A percentile compares a stretch with the other conserved stretches of the same genome.
phyloP scores from a whole-genome alignment of 768 basidiomycete species.

The Suillus americanus region DNA sequence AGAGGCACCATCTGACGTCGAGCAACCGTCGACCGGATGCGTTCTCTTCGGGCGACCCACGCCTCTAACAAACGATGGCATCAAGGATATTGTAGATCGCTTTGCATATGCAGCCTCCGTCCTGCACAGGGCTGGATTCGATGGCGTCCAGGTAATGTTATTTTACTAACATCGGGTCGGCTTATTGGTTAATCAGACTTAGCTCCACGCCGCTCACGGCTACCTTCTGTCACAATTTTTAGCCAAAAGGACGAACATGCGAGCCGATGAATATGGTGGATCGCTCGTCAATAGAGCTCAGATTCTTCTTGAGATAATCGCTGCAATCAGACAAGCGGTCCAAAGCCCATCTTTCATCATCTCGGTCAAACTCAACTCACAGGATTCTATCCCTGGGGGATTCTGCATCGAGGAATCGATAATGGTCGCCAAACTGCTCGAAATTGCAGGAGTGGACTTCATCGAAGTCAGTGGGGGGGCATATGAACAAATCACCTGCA shows the following conservation, averaged over 20 bases:
- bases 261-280: slow-evolving; percentile 61
- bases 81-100: slow-evolving; percentile 47
- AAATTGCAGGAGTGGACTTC: slow-evolving; percentile 35
- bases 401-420: slow-evolving; percentile 33
- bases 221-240: slow-evolving; percentile 50
- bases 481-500: slow-evolving; percentile 26
- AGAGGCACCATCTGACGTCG: slow-evolving; percentile 33
- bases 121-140: slow-evolving; percentile 60
- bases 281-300: slow-evolving; percentile 49
- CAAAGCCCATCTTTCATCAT: slow-evolving; percentile 28
- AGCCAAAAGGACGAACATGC: slow-evolving; percentile 41
- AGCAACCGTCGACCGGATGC: slow-evolving; percentile 33
- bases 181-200: background rate
- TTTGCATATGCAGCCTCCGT: slow-evolving; percentile 57
- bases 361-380: slow-evolving; percentile 35
- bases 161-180: background rate
- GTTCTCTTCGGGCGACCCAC: slow-evolving; percentile 31
- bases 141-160: slow-evolving; percentile 51
- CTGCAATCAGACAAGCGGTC: slow-evolving; percentile 43
- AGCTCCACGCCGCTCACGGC: slow-evolving; percentile 47
- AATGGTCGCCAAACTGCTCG: slow-evolving; percentile 30
- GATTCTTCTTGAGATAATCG: slow-evolving; percentile 46
- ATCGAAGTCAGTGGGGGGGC: slow-evolving; percentile 43
- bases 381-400: slow-evolving; percentile 29
- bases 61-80: slow-evolving; percentile 46